Percentiles rank a stretch among this genome's conserved stretches.
phyloP scores from a whole-genome alignment of 495 filamentous ascomycete genomes.

The Penicillium daleae region DNA sequence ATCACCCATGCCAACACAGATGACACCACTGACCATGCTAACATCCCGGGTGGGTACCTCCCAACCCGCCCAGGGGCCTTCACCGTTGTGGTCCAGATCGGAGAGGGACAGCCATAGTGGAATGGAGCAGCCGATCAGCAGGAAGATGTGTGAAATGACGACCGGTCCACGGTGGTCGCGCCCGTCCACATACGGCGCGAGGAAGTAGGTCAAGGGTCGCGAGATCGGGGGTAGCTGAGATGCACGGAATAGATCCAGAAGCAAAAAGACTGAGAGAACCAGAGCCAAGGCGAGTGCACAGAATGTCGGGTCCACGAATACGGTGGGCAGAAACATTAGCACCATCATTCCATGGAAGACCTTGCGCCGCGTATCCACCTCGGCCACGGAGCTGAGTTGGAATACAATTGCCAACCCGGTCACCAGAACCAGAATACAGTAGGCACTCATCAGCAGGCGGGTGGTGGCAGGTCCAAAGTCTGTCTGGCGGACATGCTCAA shows the following conservation, averaged over 20 bases:
- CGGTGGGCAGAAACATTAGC: constrained; percentile 85
- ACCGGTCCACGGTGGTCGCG: constrained; percentile 91
- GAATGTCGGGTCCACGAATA: constrained; percentile 84
- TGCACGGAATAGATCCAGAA: constrained; percentile 87
- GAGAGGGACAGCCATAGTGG: constrained; percentile 89
- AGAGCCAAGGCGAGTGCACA: constrained; percentile 74
- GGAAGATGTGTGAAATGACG: constrained; percentile 93
- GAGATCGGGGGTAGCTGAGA: constrained; percentile 89
- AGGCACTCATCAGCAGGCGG: constrained; percentile 74
- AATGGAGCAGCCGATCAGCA: constrained; percentile 94
- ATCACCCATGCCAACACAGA: constrained; percentile 95
- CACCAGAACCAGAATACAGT: constrained; percentile 70
- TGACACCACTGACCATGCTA: constrained; percentile 85
- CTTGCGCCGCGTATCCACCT: constrained; percentile 97
- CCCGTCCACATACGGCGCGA: constrained; percentile 93
- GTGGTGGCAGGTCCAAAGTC: constrained; percentile 76
- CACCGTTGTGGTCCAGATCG: constrained; percentile 57
- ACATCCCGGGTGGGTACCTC: constrained; percentile 70
- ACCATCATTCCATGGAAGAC: constrained; percentile 99
- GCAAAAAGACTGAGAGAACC: constrained; percentile 77
- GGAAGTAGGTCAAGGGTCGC: constrained; percentile 76
- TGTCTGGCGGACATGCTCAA: constrained; percentile 58
- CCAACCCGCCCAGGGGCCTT: constrained; percentile 67
- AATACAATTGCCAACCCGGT: constrained; percentile 75
- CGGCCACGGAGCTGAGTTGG: constrained; percentile 67